Conservation (phyloP, 2,329 filamentous ascomycete genomes). For the Aureobasidium sp. region DNA sequence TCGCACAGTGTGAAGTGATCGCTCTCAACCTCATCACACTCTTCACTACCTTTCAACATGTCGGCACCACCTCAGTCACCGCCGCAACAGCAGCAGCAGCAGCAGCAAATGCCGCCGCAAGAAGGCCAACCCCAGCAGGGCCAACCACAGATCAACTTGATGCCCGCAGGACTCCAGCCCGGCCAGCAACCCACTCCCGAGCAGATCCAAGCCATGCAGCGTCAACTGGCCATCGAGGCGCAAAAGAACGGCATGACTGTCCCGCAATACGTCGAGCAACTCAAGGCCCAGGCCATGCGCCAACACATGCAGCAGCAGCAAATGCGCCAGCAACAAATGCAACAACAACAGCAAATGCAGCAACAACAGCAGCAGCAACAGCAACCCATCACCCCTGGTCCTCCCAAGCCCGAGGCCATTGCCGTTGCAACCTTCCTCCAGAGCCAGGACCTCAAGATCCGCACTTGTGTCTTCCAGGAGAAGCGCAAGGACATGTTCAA, state of each 20-base stretch:
- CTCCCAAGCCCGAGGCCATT: constrained; percentile 80
- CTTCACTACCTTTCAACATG: constrained; percentile 9
- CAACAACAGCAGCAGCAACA: constrained; percentile 33
- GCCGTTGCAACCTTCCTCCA: constrained; percentile 84
- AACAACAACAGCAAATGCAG: constrained; percentile 18
- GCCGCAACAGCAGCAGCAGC: not conserved
- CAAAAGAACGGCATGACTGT: constrained; percentile 76
- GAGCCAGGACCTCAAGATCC: constrained; percentile 73
- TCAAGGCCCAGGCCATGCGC: constrained; percentile 45
- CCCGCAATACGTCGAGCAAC: constrained; percentile 63
- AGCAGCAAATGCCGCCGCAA: constrained; percentile 3
- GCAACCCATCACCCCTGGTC: constrained; percentile 64
- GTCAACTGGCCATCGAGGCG: constrained; percentile 73
- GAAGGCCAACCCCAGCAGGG: not conserved
- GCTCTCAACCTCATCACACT: not conserved
- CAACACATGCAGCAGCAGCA: constrained; percentile 45
- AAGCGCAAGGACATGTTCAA: constrained; percentile 98
- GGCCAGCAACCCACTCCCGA: constrained; percentile 61
- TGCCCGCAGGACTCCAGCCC: constrained; percentile 19
- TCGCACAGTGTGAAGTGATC: not conserved
- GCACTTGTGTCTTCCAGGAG: constrained; percentile 89
- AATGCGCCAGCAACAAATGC: constrained; percentile 27
- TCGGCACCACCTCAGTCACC: constrained; percentile 14
- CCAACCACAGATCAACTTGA: constrained; percentile 4
- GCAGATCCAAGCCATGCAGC: constrained; percentile 77